Evolutionary conservation across 768 basidiomycete species (phyloP).

Genomic region (Mycena indigotica): DNA sequence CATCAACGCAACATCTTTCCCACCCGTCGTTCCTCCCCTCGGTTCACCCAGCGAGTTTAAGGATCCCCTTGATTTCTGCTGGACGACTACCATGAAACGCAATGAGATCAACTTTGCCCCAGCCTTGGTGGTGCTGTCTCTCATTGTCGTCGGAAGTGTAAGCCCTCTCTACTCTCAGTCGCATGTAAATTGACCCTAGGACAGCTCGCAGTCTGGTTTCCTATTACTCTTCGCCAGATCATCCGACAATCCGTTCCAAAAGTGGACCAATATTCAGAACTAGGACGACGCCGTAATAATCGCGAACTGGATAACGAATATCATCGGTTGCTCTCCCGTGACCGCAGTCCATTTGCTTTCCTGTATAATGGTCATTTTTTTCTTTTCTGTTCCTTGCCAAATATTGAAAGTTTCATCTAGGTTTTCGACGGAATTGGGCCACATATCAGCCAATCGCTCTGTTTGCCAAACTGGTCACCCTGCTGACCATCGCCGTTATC

Average conservation of each 20-base stretch:
- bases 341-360: slow-evolving; percentile 69
- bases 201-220: slow-evolving; percentile 73
- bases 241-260: slow-evolving; percentile 61
- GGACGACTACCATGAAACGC: slow-evolving; percentile 74
- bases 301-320: slow-evolving; percentile 72
- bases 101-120: slow-evolving; percentile 73
- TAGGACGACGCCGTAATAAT: slow-evolving; percentile 61
- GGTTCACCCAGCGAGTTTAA: slow-evolving; percentile 60
- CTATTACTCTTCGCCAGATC: slow-evolving; percentile 58
- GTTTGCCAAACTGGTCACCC: slow-evolving; percentile 68
- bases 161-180: slow-evolving; percentile 32
- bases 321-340: slow-evolving; percentile 61
- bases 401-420: slow-evolving; percentile 35
- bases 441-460: slow-evolving; percentile 66
- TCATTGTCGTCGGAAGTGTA: slow-evolving; percentile 53
- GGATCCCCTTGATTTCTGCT: slow-evolving; percentile 73
- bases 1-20: slow-evolving; percentile 52
- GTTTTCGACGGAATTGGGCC: slow-evolving; percentile 70
- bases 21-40: slow-evolving; percentile 51
- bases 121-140: slow-evolving; percentile 57
- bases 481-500: slow-evolving; percentile 66
- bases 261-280: slow-evolving; percentile 68
- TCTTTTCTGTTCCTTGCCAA: slow-evolving; percentile 3
- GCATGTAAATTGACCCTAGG: too few species aligned
- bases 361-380: slow-evolving; percentile 64